A percentile compares a stretch with the other conserved stretches of the same genome.
Evolutionary conservation across 495 filamentous ascomycete genomes (phyloP).

Genomic region (Aspergillus leporis): DNA sequence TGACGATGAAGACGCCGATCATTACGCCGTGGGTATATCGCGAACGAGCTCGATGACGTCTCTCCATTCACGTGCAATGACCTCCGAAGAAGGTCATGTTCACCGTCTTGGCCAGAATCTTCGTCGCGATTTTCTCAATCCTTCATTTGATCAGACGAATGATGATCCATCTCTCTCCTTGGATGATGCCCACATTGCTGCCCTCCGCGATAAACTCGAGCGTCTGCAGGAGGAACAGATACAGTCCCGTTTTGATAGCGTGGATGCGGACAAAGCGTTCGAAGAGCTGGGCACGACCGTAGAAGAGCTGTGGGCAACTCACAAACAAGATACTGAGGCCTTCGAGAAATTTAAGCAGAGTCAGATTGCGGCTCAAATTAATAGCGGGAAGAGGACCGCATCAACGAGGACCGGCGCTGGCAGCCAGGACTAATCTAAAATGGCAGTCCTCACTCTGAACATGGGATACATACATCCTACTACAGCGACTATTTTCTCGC

Average conservation of each 20-base stretch:
- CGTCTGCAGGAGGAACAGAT: conserved; percentile 60
- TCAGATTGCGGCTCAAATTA: conserved; percentile 65
- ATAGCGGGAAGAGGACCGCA: conserved; percentile 38
- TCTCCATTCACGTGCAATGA: conserved; percentile 73
- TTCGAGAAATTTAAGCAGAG: conserved; percentile 67
- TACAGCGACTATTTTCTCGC: conserved; percentile 7
- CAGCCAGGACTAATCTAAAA: background rate
- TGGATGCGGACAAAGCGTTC: conserved; percentile 60
- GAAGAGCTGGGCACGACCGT: conserved; percentile 58
- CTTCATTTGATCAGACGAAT: conserved; percentile 36
- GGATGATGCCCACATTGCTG: conserved; percentile 56
- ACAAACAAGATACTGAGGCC: conserved; percentile 57
- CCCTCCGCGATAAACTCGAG: conserved; percentile 63
- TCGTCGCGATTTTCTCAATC: conserved; percentile 64
- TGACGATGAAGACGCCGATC: conserved; percentile 49
- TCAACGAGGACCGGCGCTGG: conserved; percentile 8
- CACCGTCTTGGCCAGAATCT: conserved; percentile 83
- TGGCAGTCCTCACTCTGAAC: background rate
- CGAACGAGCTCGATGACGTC: conserved; percentile 78
- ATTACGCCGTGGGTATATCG: conserved; percentile 54
- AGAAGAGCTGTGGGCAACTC: conserved; percentile 50
- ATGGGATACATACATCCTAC: background rate
- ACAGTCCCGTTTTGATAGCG: conserved; percentile 51
- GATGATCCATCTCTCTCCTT: conserved; percentile 43
- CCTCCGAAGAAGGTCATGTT: conserved; percentile 85